A percentile compares a stretch with the other conserved stretches of the same genome.
phyloP scores from a whole-genome alignment of 257 asterid genomes.

The Solanum infundibuliforme region DNA sequence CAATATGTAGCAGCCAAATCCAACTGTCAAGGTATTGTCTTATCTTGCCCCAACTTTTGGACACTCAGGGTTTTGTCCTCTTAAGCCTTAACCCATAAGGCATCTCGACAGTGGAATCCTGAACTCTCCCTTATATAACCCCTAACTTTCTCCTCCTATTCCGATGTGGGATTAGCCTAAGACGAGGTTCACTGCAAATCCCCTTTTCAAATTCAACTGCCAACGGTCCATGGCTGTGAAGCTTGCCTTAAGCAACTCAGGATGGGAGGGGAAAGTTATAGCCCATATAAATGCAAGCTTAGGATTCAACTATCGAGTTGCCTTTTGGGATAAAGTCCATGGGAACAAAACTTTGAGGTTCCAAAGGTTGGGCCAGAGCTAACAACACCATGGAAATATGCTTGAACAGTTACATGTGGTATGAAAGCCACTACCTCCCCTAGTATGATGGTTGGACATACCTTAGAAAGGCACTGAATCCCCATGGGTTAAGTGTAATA shows the following conservation, averaged over 20 bases:
- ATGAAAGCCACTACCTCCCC: not conserved
- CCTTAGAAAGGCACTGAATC: not conserved
- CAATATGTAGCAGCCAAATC: not conserved
- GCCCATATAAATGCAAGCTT: not conserved
- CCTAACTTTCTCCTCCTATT: not conserved
- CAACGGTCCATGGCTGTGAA: not conserved
- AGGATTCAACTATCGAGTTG: not conserved
- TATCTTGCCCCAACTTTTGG: not conserved
- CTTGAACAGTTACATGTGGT: not conserved
- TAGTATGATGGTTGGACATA: not conserved
- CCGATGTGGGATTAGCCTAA: not conserved
- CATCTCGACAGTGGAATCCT: not conserved
- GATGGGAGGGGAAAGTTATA: not conserved
- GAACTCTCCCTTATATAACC: not conserved
- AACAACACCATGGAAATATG: not conserved
- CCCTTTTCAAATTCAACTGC: not conserved
- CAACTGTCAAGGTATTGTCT: not conserved
- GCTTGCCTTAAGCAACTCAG: not conserved
- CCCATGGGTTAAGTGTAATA: not conserved
- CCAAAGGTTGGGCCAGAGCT: not conserved
- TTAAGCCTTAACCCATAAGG: not conserved
- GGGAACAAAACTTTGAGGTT: not conserved
- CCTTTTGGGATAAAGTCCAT: not conserved
- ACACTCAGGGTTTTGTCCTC: not conserved
- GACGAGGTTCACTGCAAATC: not conserved